These are phyloP conservation scores for Silene uniflora DNA, from an alignment of 148 eudicot species.

Conservation along the genomic window DNA sequence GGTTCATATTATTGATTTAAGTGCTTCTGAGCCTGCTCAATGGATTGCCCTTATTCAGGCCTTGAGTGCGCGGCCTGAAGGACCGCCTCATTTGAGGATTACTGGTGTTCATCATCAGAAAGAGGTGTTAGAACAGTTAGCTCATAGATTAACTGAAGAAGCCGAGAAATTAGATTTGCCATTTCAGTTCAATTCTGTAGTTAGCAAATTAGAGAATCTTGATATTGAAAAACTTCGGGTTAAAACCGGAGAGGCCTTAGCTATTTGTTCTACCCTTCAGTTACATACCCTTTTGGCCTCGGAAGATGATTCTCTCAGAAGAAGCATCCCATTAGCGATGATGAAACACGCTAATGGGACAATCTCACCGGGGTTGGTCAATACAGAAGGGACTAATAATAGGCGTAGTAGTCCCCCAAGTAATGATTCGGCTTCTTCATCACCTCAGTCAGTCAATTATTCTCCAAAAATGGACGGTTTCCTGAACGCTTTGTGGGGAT, in stretches of 20 bases:
- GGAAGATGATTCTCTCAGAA: conserved; percentile 41
- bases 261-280: conserved; percentile 75
- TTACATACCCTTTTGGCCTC: conserved; percentile 67
- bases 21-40: conserved; percentile 72
- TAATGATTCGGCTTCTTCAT: conserved; percentile 59
- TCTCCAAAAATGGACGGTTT: conserved; percentile 51
- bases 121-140: conserved; percentile 78
- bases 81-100: conserved; percentile 93
- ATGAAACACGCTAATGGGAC: conserved; percentile 38
- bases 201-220: conserved; percentile 61
- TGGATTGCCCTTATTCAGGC: conserved; percentile 88
- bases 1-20: conserved; percentile 84
- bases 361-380: too few relatives aligned
- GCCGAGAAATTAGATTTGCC: conserved; percentile 93
- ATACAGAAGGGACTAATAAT: conserved; percentile 30
- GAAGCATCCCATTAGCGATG: conserved; percentile 16
- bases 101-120: conserved; percentile 80
- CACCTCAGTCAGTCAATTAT: conserved; percentile 42
- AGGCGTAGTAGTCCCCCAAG: conserved; percentile 50
- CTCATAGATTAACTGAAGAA: conserved; percentile 65
- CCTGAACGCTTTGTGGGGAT: conserved; percentile 60
- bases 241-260: conserved; percentile 93
- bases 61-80: conserved; percentile 79
- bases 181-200: conserved; percentile 83
- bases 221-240: conserved; percentile 76